Base-by-base conservation (phyloP, 805 yeast species). In the Metschnikowia cerradonensis region DNA sequence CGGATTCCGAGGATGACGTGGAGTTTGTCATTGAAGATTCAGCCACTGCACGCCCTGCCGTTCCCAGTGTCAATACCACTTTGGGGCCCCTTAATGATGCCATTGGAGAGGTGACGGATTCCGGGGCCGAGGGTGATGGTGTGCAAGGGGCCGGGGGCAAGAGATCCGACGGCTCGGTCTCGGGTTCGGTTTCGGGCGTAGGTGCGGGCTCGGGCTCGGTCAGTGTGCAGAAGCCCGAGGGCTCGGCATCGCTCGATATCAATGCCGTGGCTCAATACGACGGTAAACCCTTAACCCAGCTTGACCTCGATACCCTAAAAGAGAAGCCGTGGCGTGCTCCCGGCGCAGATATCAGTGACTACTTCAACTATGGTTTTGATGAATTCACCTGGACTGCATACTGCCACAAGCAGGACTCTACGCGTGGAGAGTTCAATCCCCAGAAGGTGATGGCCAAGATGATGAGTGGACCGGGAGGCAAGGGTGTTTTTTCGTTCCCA, bases 301-400 rank as follows among this genome's bases (percentile, higher is more conserved):
- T 92, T 11, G 86, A 88, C 53, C 77, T 92, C 10, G 92, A 86
- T 53, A 86, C 84, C 48, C 71, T 91, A 45, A 90, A 88, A 56
- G 96, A 90, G 57, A 95, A 95, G 71, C 99, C 99, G 7, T 94
- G 99, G 99, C 80, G 99, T 64, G 83, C 88, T 56, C 97, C 98
- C 1, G 99, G 98, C 36, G 96, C 96, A 3, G 97, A 94, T 68
- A 71, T 89, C 38, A 80, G 96, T 6, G 98, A 94, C 67, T 95
- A 90, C 68, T 94, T 94, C 76, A 94, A 94, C 70, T 94, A 83
- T 63, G 99, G 99, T 1, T 94, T 94, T 64, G 96, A 94, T 65
- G 99, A 94, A 71, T 80, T 88, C 57, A 87, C 97, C 14, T 94
- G 99, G 99, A 83, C 87, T 49, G 90, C 91, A 22, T 94, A 94